These are phyloP conservation scores for Nothophytophthora sp. DNA, from an alignment of 352 stramenopile genomes.

Conservation along the genomic window DNA sequence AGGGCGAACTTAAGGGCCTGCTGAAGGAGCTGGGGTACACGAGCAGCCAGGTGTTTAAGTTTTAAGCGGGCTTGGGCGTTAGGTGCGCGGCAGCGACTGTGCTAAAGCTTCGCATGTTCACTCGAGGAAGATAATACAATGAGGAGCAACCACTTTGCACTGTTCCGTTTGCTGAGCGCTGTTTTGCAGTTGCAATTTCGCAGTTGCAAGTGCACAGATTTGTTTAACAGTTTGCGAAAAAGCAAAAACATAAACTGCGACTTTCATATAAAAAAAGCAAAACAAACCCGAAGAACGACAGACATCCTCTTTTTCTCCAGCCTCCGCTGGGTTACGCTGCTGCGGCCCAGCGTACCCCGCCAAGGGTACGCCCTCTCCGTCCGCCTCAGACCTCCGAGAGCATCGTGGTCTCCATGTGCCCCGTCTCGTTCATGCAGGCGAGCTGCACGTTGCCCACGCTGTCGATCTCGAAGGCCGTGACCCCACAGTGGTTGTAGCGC, in stretches of 20 bases:
- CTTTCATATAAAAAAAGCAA: no score
- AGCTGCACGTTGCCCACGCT: constrained; percentile 72
- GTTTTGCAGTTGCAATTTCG: no score
- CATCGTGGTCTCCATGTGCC: constrained; percentile 53
- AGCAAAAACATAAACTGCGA: no score
- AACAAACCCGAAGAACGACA: no score
- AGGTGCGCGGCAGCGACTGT: background rate
- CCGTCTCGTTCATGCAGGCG: constrained; percentile 66
- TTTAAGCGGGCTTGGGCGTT: constrained; percentile 26
- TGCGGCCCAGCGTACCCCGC: no score
- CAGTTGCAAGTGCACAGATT: no score
- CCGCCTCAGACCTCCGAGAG: constrained; percentile 55
- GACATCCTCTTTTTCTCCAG: background rate
- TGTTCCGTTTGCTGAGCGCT: no score
- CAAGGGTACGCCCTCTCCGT: constrained; percentile 9
- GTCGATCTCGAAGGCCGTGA: constrained; percentile 66
- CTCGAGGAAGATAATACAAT: no score
- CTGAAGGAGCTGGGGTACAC: constrained; percentile 76
- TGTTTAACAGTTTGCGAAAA: no score
- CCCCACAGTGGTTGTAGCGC: constrained; percentile 68
- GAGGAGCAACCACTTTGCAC: no score
- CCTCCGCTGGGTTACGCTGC: no score
- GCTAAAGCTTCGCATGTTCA: background rate
- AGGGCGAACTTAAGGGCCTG: constrained; percentile 71
- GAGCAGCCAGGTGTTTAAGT: constrained; percentile 69